A percentile compares a stretch with the other conserved stretches of the same genome.
Conservation (phyloP, 2,329 filamentous ascomycete species). For the Nectriaceae sp. region DNA sequence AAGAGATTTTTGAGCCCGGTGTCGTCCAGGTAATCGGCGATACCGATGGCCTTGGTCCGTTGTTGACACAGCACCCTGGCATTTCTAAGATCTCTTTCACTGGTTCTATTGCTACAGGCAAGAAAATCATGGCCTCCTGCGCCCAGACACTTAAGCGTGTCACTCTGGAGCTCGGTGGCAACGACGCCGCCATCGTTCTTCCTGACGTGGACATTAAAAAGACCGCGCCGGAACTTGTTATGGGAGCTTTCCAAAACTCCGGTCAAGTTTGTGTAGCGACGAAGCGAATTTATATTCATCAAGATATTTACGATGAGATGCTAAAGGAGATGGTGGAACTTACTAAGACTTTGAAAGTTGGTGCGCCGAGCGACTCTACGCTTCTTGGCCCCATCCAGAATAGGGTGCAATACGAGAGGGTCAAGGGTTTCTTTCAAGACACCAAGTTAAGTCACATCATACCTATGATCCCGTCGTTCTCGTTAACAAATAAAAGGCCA, state of each 20-base stretch:
- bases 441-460: too few relatives aligned
- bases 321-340: conserved; percentile 38
- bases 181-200: conserved; percentile 61
- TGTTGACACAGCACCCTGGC: conserved; percentile 59
- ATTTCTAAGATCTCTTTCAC: conserved; percentile 67
- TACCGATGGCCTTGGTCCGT: conserved; percentile 60
- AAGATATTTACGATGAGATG: conserved; percentile 59
- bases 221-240: conserved; percentile 38
- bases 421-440: conserved; percentile 47
- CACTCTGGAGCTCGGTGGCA: conserved; percentile 62
- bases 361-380: conserved; percentile 25
- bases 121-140: conserved; percentile 59
- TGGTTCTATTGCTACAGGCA: conserved; percentile 60
- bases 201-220: conserved; percentile 55
- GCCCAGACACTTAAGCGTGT: conserved; percentile 60
- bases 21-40: conserved; percentile 64
- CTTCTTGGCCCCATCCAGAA: conserved; percentile 65
- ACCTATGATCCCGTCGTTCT: too few relatives aligned
- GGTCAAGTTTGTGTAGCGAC: conserved; percentile 45
- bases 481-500: too few relatives aligned
- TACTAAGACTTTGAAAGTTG: conserved; percentile 50
- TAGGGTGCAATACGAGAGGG: conserved; percentile 63
- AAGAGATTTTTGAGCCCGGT: conserved; percentile 60
- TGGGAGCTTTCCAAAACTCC: conserved; percentile 57
- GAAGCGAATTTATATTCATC: conserved; percentile 64